Percentiles rank a stretch among this genome's conserved stretches.
Evolutionary conservation across 176 grass and related monocot species (phyloP).

Genomic region (Avena eriantha): DNA sequence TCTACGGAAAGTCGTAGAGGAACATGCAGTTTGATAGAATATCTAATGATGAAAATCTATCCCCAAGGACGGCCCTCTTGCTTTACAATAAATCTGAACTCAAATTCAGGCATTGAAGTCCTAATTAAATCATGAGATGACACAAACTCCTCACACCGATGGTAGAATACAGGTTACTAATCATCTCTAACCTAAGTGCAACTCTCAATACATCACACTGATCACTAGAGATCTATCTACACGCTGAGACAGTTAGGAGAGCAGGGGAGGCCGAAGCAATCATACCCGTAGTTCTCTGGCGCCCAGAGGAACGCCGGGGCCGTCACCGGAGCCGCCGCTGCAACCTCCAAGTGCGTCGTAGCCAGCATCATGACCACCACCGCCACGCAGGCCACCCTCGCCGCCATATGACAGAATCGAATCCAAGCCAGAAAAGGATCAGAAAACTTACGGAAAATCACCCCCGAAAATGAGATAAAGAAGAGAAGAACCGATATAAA

Average conservation of each 20-base stretch:
- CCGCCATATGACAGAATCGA: background rate
- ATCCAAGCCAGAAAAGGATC: background rate
- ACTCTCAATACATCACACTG: background rate
- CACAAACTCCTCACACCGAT: background rate
- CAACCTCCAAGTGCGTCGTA: background rate
- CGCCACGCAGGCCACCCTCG: background rate
- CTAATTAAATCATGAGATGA: background rate
- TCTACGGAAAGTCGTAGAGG: background rate
- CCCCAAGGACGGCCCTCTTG: background rate
- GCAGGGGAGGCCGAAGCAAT: background rate
- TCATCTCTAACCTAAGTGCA: background rate
- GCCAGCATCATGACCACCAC: background rate
- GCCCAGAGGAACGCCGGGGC: conserved; percentile 14
- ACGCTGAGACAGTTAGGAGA: background rate
- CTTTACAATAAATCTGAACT: background rate
- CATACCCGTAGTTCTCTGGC: conserved; percentile 21
- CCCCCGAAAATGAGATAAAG: background rate
- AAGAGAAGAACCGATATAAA: background rate
- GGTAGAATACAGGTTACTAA: background rate
- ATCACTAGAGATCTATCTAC: background rate
- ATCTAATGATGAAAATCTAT: background rate
- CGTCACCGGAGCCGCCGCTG: background rate
- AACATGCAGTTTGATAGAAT: background rate
- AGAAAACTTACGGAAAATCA: background rate
- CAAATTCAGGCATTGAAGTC: background rate